A percentile compares a stretch with the other conserved stretches of the same genome.
Conservation (phyloP, 129 eudicot genomes). For the Arctium minus region DNA sequence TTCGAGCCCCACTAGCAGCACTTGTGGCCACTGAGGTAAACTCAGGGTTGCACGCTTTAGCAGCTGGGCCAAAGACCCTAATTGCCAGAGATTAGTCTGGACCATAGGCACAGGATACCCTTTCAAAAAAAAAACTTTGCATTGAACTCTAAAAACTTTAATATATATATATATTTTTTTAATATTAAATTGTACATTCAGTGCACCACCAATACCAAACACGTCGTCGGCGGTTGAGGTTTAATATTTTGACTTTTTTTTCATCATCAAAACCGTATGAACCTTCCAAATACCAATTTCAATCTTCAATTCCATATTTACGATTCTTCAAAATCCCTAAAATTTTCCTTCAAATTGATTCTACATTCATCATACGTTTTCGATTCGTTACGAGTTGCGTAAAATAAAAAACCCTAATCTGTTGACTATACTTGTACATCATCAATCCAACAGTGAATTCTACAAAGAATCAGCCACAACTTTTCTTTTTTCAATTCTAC, state of each 20-base stretch:
- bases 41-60: no score
- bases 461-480: not conserved
- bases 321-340: not conserved
- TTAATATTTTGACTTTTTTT: constrained; percentile 13
- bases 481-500: not conserved
- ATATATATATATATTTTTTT: no score
- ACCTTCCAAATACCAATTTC: constrained; percentile 8
- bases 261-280: constrained; percentile 4
- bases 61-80: no score
- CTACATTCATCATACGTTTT: not conserved
- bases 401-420: not conserved
- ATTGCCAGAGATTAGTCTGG: no score
- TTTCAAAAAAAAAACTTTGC: no score
- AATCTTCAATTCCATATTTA: not conserved
- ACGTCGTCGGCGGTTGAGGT: constrained; percentile 18
- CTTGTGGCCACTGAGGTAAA: no score
- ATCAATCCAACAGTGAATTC: constrained; percentile 13
- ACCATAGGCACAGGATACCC: no score
- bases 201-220: not conserved
- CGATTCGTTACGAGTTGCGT: not conserved
- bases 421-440: not conserved
- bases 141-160: no score
- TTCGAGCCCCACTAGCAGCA: no score
- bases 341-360: not conserved
- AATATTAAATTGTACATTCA: not conserved